phyloP scores from a whole-genome alignment of 2,329 filamentous ascomycete genomes.

The Endocalyx cinctus region DNA sequence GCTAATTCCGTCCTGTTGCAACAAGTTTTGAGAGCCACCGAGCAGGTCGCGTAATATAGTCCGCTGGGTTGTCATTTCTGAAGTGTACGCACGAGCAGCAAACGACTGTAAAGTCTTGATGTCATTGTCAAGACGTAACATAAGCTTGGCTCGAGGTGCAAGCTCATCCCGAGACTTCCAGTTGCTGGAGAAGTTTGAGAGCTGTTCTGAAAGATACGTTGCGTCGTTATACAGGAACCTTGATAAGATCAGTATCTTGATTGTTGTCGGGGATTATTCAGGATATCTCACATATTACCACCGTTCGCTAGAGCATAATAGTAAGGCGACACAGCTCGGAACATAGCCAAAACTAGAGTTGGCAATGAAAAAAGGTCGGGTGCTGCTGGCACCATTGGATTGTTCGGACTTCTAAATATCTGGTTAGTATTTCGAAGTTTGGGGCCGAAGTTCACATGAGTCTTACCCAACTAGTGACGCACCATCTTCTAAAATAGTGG shows the following conservation, averaged over 20 bases:
- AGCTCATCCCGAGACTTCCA: constrained; percentile 55
- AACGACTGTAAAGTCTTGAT: constrained; percentile 56
- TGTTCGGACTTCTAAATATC: constrained; percentile 30
- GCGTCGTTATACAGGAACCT: constrained; percentile 67
- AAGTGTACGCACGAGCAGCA: constrained; percentile 56
- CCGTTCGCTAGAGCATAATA: constrained; percentile 62
- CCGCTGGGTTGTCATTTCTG: constrained; percentile 57
- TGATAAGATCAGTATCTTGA: constrained; percentile 6
- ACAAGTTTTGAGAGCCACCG: constrained; percentile 55
- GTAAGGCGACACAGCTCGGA: constrained; percentile 69
- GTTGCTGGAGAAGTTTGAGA: constrained; percentile 41
- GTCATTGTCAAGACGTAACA: constrained; percentile 57
- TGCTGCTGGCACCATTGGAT: constrained; percentile 63
- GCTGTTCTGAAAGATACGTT: constrained; percentile 55
- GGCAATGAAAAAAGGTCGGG: constrained; percentile 68
- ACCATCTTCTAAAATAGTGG: constrained; percentile 55
- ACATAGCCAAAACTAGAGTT: constrained; percentile 70
- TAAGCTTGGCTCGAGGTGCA: constrained; percentile 42
- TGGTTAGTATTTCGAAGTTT: neutral
- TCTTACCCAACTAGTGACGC: constrained; percentile 50
- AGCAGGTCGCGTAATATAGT: constrained; percentile 58
- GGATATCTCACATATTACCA: constrained; percentile 56
- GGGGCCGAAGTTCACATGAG: neutral
- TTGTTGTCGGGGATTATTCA: neutral
- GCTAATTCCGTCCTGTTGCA: constrained; percentile 53